These are phyloP conservation scores for Orbilia ellipsospora DNA, from an alignment of 2,329 filamentous ascomycete genomes.

Conservation along the genomic window DNA sequence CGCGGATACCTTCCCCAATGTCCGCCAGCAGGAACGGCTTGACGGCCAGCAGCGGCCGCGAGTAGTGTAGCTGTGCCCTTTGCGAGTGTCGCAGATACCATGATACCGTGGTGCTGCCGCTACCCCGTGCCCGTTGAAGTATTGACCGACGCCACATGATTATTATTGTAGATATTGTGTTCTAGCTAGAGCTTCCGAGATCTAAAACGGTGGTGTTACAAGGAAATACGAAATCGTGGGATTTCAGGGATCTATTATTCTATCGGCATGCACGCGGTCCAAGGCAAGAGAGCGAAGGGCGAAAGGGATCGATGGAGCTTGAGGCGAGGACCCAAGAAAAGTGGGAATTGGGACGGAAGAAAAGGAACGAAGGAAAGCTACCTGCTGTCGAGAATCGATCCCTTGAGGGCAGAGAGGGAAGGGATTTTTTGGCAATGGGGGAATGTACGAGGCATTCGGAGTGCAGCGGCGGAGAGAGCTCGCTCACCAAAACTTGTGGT, in stretches of 20 bases:
- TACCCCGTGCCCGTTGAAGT: conserved; percentile 20
- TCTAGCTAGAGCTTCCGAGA: neutral
- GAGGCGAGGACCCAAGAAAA: neutral
- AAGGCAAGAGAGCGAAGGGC: neutral
- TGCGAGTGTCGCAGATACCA: conserved; percentile 3
- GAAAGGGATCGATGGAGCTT: neutral
- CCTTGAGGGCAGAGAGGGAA: neutral
- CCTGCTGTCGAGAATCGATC: too few species aligned
- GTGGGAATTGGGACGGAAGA: neutral
- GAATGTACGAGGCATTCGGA: conserved; percentile 27
- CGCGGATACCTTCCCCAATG: conserved; percentile 96
- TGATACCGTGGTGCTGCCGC: neutral
- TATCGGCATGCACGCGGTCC: neutral
- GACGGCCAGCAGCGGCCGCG: conserved; percentile 65
- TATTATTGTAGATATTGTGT: conserved; percentile 7
- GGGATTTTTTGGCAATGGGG: conserved; percentile 7
- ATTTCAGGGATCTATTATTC: too few species aligned
- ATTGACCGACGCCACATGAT: conserved; percentile 52
- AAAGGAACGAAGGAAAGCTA: conserved; percentile 1
- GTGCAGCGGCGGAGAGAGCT: conserved; percentile 30
- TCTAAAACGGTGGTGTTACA: neutral
- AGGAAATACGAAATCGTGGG: too few species aligned
- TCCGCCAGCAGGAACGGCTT: conserved; percentile 86
- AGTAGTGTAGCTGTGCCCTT: conserved; percentile 57
- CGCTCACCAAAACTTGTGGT: conserved; percentile 16